A percentile compares a stretch with the other conserved stretches of the same genome.
These are phyloP conservation scores for Rhodosporidiobolus odoratus DNA, from an alignment of 768 basidiomycete genomes.

Conservation along the genomic window DNA sequence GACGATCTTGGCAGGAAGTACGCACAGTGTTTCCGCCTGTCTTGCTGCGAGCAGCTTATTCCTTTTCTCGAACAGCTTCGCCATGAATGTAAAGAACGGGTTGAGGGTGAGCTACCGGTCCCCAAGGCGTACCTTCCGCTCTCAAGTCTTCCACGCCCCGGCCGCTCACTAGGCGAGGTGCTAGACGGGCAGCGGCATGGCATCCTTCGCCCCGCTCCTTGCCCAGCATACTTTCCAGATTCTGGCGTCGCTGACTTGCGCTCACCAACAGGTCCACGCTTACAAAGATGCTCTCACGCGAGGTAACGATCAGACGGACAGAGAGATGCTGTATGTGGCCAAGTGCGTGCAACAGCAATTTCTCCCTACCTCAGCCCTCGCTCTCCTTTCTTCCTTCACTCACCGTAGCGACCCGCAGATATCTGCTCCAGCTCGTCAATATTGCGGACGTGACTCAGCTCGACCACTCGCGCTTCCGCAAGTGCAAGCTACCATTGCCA, in stretches of 20 bases:
- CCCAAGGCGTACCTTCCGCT: too few relatives aligned
- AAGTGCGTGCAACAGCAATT: not conserved
- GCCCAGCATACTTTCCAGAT: too few relatives aligned
- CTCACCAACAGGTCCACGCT: slow-evolving; percentile 71
- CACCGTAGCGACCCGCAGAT: slow-evolving; percentile 1
- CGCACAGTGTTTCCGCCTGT: slow-evolving; percentile 40
- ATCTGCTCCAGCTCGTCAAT: slow-evolving; percentile 26
- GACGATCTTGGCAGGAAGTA: slow-evolving; percentile 61
- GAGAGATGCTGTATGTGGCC: slow-evolving; percentile 27
- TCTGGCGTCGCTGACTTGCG: too few relatives aligned
- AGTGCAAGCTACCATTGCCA: slow-evolving; percentile 20
- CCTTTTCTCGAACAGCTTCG: slow-evolving; percentile 63
- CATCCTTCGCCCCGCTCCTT: too few relatives aligned
- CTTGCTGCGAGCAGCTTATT: slow-evolving; percentile 47
- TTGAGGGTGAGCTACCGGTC: too few relatives aligned
- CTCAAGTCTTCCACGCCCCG: too few relatives aligned
- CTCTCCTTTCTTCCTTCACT: not conserved
- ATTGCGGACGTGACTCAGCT: slow-evolving; percentile 16
- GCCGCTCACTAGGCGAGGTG: too few relatives aligned
- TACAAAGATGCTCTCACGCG: slow-evolving; percentile 53
- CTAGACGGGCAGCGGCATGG: too few relatives aligned
- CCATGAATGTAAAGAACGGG: slow-evolving; percentile 75
- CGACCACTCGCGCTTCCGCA: slow-evolving; percentile 30
- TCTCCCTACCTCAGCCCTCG: not conserved
- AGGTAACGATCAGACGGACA: slow-evolving; percentile 12